These are phyloP conservation scores for Elongisporangium senticosum DNA, from an alignment of 352 stramenopile species.

Conservation along the genomic window DNA sequence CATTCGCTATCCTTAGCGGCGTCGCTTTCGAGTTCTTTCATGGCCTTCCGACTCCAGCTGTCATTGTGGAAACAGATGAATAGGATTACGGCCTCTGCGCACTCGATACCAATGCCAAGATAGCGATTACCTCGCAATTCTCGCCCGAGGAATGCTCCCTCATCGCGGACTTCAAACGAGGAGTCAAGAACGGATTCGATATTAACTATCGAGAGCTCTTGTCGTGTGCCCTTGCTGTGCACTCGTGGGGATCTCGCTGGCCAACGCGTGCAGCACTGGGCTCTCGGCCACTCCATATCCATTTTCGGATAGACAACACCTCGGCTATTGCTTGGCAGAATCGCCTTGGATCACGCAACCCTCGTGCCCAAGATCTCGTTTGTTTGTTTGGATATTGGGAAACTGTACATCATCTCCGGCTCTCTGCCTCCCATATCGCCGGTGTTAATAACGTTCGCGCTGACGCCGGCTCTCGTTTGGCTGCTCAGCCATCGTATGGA, in stretches of 20 bases:
- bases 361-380: background rate
- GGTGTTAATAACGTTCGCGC: background rate
- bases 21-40: background rate
- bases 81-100: background rate
- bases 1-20: background rate
- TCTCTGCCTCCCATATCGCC: background rate
- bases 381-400: background rate
- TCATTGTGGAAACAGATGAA: background rate
- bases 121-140: background rate
- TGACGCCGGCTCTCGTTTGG: background rate
- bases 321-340: conserved; percentile 3
- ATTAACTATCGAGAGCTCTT: conserved; percentile 8
- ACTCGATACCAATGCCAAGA: background rate
- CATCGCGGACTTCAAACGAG: background rate
- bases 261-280: background rate
- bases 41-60: background rate
- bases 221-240: background rate
- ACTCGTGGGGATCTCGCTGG: background rate
- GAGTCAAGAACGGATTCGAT: conserved; percentile 1
- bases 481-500: background rate
- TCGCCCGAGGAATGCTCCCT: background rate
- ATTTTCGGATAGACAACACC: conserved; percentile 5
- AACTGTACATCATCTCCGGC: background rate
- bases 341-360: background rate
- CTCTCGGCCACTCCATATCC: background rate